phyloP scores from a whole-genome alignment of 495 filamentous ascomycete species.

The Aspergillus sparsus region DNA sequence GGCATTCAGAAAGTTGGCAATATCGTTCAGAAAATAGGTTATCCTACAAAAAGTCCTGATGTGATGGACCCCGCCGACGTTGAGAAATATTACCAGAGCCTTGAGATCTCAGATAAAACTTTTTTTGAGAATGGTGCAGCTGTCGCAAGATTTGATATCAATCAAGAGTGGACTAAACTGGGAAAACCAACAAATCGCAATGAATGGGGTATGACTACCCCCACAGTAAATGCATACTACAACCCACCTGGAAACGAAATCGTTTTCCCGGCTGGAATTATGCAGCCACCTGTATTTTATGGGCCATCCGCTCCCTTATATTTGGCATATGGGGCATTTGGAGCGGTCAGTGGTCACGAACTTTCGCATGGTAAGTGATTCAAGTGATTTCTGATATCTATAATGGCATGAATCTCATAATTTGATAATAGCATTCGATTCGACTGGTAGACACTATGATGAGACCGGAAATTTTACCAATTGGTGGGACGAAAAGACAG shows the following conservation, averaged over 20 bases:
- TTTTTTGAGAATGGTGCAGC: slow-evolving; percentile 65
- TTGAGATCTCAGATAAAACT: slow-evolving; percentile 52
- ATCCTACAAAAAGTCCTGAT: slow-evolving; percentile 65
- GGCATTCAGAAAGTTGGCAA: slow-evolving; percentile 69
- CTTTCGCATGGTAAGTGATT: slow-evolving; percentile 59
- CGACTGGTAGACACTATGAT: slow-evolving; percentile 66
- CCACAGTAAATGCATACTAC: slow-evolving; percentile 67
- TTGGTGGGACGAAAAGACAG: slow-evolving; percentile 71
- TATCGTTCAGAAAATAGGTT: slow-evolving; percentile 74
- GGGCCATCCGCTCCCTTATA: slow-evolving; percentile 63
- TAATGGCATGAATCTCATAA: slow-evolving; percentile 2
- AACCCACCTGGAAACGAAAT: slow-evolving; percentile 66
- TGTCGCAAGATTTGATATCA: slow-evolving; percentile 46
- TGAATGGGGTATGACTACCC: slow-evolving; percentile 63
- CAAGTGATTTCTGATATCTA: neutral
- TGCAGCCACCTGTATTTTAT: slow-evolving; percentile 69
- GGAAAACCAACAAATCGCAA: slow-evolving; percentile 62
- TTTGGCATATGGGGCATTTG: slow-evolving; percentile 69
- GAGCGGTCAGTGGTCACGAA: slow-evolving; percentile 71
- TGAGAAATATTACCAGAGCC: slow-evolving; percentile 56
- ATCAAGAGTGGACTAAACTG: slow-evolving; percentile 56
- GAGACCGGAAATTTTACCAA: slow-evolving; percentile 64
- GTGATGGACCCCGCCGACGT: slow-evolving; percentile 59
- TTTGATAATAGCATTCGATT: slow-evolving; percentile 60
- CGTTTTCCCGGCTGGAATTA: slow-evolving; percentile 71